A percentile compares a stretch with the other conserved stretches of the same genome.
Conservation (phyloP, 1,284 basidiomycete species). For the Pterulicium gracile region DNA sequence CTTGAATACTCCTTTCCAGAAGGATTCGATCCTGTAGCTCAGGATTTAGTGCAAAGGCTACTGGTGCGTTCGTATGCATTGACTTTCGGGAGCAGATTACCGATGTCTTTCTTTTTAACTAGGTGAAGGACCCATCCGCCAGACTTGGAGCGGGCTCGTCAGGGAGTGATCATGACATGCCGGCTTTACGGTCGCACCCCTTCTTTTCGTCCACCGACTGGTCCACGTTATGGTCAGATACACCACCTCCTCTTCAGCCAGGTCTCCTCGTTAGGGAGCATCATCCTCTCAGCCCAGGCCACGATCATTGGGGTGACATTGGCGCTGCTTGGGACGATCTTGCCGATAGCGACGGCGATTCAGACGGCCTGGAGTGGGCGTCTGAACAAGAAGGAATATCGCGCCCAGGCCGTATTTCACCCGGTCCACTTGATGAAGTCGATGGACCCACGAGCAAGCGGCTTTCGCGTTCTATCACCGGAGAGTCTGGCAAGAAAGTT, state of each 20-base stretch:
- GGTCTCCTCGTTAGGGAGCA: constrained; percentile 42
- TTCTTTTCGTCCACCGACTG: constrained; percentile 71
- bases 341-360: constrained; percentile 22
- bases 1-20: constrained; percentile 67
- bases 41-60: constrained; percentile 55
- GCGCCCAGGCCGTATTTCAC: constrained; percentile 14
- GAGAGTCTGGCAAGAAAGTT: not conserved
- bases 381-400: constrained; percentile 29
- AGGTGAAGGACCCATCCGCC: constrained; percentile 62
- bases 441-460: constrained; percentile 5
- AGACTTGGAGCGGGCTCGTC: constrained; percentile 57
- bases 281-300: constrained; percentile 16
- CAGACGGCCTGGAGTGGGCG: constrained; percentile 36
- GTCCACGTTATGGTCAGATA: constrained; percentile 62
- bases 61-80: constrained; percentile 32
- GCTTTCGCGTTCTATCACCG: not conserved
- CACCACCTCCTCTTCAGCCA: constrained; percentile 45
- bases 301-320: constrained; percentile 36
- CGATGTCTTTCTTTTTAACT: constrained; percentile 4
- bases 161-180: constrained; percentile 36
- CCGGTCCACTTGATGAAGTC: constrained; percentile 9
- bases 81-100: constrained; percentile 5
- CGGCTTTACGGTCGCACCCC: constrained; percentile 59
- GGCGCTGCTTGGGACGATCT: constrained; percentile 45
- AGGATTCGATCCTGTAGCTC: constrained; percentile 57